Base-by-base conservation (phyloP, 129 eudicot genomes). In the Artemisia argyi region DNA sequence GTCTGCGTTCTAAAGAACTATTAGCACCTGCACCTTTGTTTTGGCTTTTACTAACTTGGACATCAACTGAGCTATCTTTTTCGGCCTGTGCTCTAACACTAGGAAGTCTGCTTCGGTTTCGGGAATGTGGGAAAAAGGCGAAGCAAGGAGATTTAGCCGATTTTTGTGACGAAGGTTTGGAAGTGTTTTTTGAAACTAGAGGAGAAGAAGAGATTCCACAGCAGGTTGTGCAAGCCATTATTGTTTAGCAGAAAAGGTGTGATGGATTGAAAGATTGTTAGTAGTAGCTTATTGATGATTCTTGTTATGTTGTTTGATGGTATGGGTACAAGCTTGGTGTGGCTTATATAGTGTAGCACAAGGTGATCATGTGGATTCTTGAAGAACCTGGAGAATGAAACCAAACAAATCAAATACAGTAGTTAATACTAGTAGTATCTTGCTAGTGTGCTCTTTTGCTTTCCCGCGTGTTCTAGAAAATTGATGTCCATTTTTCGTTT, bases 11-110 rank as follows among this genome's bases (percentile, higher is more conserved):
- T 3, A 78, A 67, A 5, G 77, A 26, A 24, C 66, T 16, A 1
- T 10, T 39, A 32, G 70, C 16, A 4, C 54, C 56, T 28, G 6
- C 35, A 17, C 52, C 77, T 71, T 71, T 71, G 55, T 18, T 28
- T n/a, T 71, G 81, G 61, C 61, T 76, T 42, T 42, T 73, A 54
- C 62, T 77, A 55, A 61, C 71, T 11, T 76, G 78, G 47, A 92
- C 93, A 56, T 92, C 91, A 4, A 91, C 77, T 3, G 91, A 62
- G 22, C 80, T 30, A 54, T 66, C 26, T 0, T 83, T 83, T 52
- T 69, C 71, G 28, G 83, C 72, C 56, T 91, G 90, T 72, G 96
- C 96, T 80, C 44, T 66, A 0, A 82, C 72, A 0, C 50, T 59
- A 3, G 79, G 0, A 39, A 65, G 16, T 52, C 56, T 7, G 50